These are phyloP conservation scores for Candida hispaniensis DNA, from an alignment of 805 yeast species.

Conservation along the genomic window DNA sequence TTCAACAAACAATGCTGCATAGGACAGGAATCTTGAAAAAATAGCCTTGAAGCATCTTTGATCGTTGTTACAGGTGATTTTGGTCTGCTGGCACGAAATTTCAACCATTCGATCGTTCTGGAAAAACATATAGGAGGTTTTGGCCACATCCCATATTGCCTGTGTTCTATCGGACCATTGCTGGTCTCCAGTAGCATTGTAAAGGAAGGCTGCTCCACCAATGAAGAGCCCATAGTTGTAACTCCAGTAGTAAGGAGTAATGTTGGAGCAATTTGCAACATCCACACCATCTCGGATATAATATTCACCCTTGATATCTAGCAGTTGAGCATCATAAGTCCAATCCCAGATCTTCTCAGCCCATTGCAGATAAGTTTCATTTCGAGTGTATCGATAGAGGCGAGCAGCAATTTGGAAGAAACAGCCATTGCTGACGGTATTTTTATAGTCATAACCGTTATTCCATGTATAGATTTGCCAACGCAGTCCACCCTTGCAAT, in stretches of 20 bases:
- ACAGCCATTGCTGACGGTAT: constrained; percentile 75
- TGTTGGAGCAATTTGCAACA: constrained; percentile 39
- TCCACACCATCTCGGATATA: constrained; percentile 62
- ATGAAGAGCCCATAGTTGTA: constrained; percentile 62
- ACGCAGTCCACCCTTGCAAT: constrained; percentile 69
- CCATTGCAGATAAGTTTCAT: constrained; percentile 60
- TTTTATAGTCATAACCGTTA: constrained; percentile 77
- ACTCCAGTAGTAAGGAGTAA: constrained; percentile 55
- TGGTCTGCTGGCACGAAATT: constrained; percentile 54
- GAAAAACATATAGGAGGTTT: constrained; percentile 41
- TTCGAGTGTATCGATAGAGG: constrained; percentile 65
- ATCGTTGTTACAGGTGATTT: constrained; percentile 50
- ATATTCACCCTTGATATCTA: constrained; percentile 31
- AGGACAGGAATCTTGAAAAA: constrained; percentile 53
- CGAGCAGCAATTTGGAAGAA: constrained; percentile 74
- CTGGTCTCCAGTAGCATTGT: constrained; percentile 48
- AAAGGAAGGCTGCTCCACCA: constrained; percentile 59
- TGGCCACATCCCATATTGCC: constrained; percentile 34
- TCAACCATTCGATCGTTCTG: constrained; percentile 50
- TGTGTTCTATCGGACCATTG: constrained; percentile 48
- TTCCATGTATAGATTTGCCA: constrained; percentile 92
- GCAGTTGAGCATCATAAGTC: constrained; percentile 41
- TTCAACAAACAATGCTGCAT: constrained; percentile 52
- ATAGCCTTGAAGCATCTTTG: constrained; percentile 69
- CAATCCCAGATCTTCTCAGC: constrained; percentile 67